Evolutionary conservation across 768 basidiomycete species (phyloP).

Genomic region (Tephrocybe sp.): DNA sequence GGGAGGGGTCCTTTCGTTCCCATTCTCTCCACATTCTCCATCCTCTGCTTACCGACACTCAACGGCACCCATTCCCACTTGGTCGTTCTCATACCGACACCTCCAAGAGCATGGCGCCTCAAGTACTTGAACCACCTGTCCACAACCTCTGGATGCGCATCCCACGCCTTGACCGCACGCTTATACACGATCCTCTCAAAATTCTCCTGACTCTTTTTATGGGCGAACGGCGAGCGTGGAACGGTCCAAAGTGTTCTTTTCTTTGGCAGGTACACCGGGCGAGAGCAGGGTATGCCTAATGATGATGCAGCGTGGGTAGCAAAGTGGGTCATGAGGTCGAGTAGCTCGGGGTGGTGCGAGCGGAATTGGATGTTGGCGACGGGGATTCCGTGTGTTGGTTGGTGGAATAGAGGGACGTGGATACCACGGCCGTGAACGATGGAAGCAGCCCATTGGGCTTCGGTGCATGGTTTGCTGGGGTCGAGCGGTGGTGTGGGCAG

Average conservation of each 20-base stretch:
- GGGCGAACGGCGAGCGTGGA: slow-evolving; percentile 77
- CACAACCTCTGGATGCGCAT: slow-evolving; percentile 76
- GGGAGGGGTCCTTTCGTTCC: slow-evolving; percentile 15
- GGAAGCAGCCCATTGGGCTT: slow-evolving; percentile 50
- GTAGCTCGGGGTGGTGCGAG: slow-evolving; percentile 61
- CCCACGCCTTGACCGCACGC: slow-evolving; percentile 87
- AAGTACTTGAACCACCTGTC: slow-evolving; percentile 81
- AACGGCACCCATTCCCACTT: slow-evolving; percentile 68
- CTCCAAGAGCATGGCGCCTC: slow-evolving; percentile 68
- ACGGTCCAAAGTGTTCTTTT: slow-evolving; percentile 85
- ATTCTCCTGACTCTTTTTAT: slow-evolving; percentile 96
- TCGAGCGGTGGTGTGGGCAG: slow-evolving; percentile 16
- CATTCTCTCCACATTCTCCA: slow-evolving; percentile 26
- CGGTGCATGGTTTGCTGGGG: slow-evolving; percentile 24
- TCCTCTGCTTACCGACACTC: slow-evolving; percentile 37
- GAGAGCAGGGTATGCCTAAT: slow-evolving; percentile 75
- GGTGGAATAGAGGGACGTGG: slow-evolving; percentile 53
- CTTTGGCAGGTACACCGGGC: slow-evolving; percentile 64
- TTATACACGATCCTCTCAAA: slow-evolving; percentile 85
- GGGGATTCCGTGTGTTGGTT: slow-evolving; percentile 66
- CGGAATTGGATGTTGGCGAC: slow-evolving; percentile 83
- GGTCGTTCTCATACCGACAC: slow-evolving; percentile 84
- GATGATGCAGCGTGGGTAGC: slow-evolving; percentile 81
- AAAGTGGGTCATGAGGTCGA: slow-evolving; percentile 83
- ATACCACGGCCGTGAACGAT: slow-evolving; percentile 62